Base-by-base conservation (phyloP, 2,329 filamentous ascomycete species). In the Epichloe uncinata region DNA sequence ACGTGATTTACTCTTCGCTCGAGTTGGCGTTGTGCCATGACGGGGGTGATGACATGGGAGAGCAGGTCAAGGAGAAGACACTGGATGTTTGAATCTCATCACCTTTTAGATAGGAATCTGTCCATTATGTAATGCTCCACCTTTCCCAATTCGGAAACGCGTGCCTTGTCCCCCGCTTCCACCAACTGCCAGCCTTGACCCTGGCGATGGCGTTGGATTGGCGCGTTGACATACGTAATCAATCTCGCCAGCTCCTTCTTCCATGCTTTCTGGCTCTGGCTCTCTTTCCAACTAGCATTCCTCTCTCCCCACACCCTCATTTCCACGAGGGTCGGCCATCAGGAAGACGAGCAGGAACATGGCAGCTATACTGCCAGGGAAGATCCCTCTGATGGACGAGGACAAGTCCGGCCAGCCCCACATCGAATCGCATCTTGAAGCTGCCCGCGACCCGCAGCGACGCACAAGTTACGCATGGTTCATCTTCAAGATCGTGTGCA, bases 1-100 rank as follows among this genome's bases (percentile, higher is more conserved):
- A 58, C 46, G 54, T 57, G 22, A 42, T 58, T n/a, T 56, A 56
- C 48, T 47, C 54, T 3, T 53, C 56, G 12, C 45, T 58, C 20
- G 51, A 55, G n/a, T 36, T 50, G 50, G 56, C 56, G 18, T 48
- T 58, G 22, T 48, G 49, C 18, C 53, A 56, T 36, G 54, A 55
- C 11, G 52, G 54, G 5, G 15, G 20, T 11, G 54, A 55, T 33
- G 54, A 53, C 22, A 52, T 47, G 2, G 26, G 9, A 30, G 26
- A 30, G 8, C 26, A 30, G 11, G 46, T 52, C 2, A 54, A 50
- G 8, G 55, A 58, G 47, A 57, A 58, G 53, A 50, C 47, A 5
- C 12, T 54, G 42, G 53, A 57, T 22, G 52, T 52, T 20, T 57
- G 46, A 51, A 12, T 45, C 26, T 30, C 26, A 30, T 30, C 9